Conservation (phyloP, 2,329 filamentous ascomycete species). For the Neonectria hederae region DNA sequence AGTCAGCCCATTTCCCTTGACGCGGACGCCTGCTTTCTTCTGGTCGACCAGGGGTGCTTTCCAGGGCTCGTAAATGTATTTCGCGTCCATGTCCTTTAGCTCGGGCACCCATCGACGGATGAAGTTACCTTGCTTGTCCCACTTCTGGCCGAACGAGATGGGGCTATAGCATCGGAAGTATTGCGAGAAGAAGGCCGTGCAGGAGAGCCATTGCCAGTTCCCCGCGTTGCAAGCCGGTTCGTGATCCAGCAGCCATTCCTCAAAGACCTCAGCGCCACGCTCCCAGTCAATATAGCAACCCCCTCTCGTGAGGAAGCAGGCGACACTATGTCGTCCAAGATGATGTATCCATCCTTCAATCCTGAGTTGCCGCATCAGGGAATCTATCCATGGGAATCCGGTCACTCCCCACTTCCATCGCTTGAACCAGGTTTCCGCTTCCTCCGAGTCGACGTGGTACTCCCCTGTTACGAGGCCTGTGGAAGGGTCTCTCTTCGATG, state of each 20-base stretch:
- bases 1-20: conserved; percentile 63
- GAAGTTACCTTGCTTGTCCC: conserved; percentile 74
- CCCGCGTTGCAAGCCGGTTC: conserved; percentile 78
- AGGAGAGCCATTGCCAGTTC: conserved; percentile 83
- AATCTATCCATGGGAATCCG: conserved; percentile 84
- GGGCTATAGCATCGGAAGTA: conserved; percentile 78
- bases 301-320: conserved; percentile 82
- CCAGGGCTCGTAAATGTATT: conserved; percentile 84
- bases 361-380: conserved; percentile 78
- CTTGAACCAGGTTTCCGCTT: conserved; percentile 72
- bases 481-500: conserved; percentile 61
- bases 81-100: conserved; percentile 67
- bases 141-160: conserved; percentile 77
- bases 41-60: conserved; percentile 75
- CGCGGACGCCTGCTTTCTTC: conserved; percentile 71
- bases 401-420: conserved; percentile 76
- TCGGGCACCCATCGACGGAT: conserved; percentile 75
- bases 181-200: conserved; percentile 78
- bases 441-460: conserved; percentile 70
- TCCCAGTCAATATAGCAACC: conserved; percentile 85
- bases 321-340: conserved; percentile 78
- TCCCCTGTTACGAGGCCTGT: conserved; percentile 63
- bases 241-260: conserved; percentile 79
- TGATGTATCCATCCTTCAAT: conserved; percentile 84
- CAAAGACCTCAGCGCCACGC: conserved; percentile 80